phyloP scores from a whole-genome alignment of 257 asterid genomes.

The Nicotiana noctiflora region DNA sequence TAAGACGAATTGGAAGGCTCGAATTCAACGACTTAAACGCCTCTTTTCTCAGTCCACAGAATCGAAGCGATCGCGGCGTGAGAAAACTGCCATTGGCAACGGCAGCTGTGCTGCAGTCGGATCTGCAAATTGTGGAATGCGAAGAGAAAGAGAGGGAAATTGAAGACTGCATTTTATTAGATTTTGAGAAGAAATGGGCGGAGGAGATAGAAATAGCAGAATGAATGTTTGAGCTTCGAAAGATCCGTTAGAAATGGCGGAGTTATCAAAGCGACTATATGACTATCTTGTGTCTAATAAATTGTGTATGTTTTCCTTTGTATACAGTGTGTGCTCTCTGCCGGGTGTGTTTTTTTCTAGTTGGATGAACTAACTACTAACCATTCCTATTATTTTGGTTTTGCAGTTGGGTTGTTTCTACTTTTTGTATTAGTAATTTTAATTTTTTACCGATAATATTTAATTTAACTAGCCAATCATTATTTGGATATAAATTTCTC shows the following conservation, averaged over 20 bases:
- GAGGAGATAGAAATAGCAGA: constrained; percentile 3
- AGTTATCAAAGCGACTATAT: constrained; percentile 35
- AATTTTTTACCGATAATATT: too few relatives aligned
- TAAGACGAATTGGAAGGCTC: constrained; percentile 22
- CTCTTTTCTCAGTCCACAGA: constrained; percentile 77
- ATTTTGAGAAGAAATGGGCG: not conserved
- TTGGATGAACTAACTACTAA: constrained; percentile 17
- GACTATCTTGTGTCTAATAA: not conserved
- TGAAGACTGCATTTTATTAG: constrained; percentile 52
- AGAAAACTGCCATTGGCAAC: constrained; percentile 10
- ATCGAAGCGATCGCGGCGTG: constrained; percentile 60
- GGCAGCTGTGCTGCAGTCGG: constrained; percentile 17
- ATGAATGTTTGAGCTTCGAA: constrained; percentile 33
- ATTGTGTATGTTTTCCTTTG: not conserved
- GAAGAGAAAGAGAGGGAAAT: constrained; percentile 54
- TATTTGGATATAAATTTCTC: too few relatives aligned
- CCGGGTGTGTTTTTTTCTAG: not conserved
- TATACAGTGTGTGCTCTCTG: not conserved
- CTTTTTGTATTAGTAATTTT: too few relatives aligned
- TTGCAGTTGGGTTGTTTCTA: too few relatives aligned
- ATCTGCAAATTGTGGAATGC: constrained; percentile 40
- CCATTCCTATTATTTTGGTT: not conserved
- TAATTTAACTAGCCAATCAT: too few relatives aligned
- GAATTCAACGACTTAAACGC: constrained; percentile 33
- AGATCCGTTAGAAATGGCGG: constrained; percentile 69